phyloP scores from a whole-genome alignment of 306 rosid species.

The Cucurbita moschata region DNA sequence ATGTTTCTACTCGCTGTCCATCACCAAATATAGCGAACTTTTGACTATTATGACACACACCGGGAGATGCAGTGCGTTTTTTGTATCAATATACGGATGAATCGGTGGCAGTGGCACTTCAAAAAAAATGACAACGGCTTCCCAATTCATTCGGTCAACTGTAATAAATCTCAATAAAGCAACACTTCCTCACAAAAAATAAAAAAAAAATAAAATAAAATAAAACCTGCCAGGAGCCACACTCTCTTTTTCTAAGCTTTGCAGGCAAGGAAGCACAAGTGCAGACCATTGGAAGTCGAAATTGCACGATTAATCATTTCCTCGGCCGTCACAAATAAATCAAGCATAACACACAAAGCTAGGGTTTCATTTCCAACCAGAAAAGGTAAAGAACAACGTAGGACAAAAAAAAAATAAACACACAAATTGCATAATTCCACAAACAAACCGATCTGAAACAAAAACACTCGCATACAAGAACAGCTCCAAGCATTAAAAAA shows the following conservation, averaged over 20 bases:
- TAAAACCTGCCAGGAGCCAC: not conserved
- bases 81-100: not conserved
- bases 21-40: not conserved
- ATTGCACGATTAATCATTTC: not conserved
- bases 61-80: not conserved
- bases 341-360: not conserved
- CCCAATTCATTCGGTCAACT: constrained; percentile 1
- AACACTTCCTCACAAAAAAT: not conserved
- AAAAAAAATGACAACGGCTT: not conserved
- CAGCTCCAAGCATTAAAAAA: not conserved
- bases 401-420: not conserved
- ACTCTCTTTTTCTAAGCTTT: not conserved
- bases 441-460: constrained; percentile 10
- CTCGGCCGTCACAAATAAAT: not conserved
- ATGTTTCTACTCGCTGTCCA: not conserved
- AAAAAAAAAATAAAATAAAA: not conserved
- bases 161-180: not conserved
- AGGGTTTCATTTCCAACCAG: constrained; percentile 1
- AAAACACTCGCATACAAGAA: not conserved
- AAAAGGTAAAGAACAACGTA: not conserved
- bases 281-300: not conserved
- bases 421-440: not conserved
- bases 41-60: not conserved
- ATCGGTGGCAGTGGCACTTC: not conserved
- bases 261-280: not conserved